Base-by-base conservation (phyloP, 139 green algal genomes). In the Chlorella sp. region DNA sequence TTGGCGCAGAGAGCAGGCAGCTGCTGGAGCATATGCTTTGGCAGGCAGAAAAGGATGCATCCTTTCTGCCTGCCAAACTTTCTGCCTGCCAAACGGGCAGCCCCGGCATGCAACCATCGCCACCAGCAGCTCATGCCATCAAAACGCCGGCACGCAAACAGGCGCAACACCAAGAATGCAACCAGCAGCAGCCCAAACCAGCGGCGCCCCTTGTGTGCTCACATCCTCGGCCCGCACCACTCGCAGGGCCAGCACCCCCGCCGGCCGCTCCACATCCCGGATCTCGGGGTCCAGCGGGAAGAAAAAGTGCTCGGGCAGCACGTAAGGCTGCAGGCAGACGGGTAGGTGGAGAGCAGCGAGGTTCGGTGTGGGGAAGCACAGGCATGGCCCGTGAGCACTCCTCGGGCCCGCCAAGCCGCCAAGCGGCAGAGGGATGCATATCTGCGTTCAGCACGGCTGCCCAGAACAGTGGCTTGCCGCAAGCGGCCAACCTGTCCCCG, bases 301-400 rank as follows among this genome's bases (percentile, higher is more conserved):
- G 72, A 78, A 58, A 16, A 32, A 46, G 72, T 78, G 72, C 43
- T 78, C 72, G 11, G 72, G 72, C 30, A 78, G 72, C 72, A 78
- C 72, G 28, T 32, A 60, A 30, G 72, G 72, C 72, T 78, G 72
- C 30, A 38, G 24, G 30, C n/a, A n/a, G n/a, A n/a, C n/a, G 43
- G 16, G 72, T 3, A 41, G 43, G 24, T 2, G 38, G 5, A 28
- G 20, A 7, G 65, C n/a, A 43, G n/a, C 14, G n/a, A 38, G 43
- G 32, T 32, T 3, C 7, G 65, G 67, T 4, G 30, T 28, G 34
- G 22, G 34, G 67, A 5, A 7, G 67, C 9, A 20, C 2, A 6
- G 36, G 67, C 0, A 46, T 34, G 9, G 19, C 46, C 46, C 11
- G 46, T 54, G 46, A n/a, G n/a, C n/a, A n/a, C n/a, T n/a, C n/a